These are phyloP conservation scores for Trypanosoma grayi DNA, from an alignment of 208 protist genomes.

Conservation along the genomic window DNA sequence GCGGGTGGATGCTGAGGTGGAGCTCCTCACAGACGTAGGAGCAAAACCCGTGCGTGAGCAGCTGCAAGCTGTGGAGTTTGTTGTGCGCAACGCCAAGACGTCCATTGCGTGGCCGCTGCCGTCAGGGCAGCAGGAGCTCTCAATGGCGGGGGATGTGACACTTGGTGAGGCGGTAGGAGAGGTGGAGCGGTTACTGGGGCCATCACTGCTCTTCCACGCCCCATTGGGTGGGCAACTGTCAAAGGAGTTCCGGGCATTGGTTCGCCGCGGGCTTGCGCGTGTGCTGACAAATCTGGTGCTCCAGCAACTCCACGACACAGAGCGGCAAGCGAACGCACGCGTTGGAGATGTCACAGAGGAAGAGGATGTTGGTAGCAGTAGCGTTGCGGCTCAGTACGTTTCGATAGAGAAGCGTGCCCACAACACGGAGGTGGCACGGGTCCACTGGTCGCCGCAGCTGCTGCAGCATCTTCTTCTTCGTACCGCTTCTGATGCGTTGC, in stretches of 20 bases:
- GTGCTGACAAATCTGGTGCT: slow-evolving; percentile 4
- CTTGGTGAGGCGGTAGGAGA: not conserved
- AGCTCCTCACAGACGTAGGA: not conserved
- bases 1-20: slow-evolving; percentile 1
- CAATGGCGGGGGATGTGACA: not conserved
- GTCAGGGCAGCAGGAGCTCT: not conserved
- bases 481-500: not conserved
- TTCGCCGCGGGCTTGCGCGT: slow-evolving; percentile 16
- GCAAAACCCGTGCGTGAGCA: not conserved
- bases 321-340: not conserved
- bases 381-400: not conserved
- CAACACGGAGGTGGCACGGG: not conserved
- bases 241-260: slow-evolving; percentile 13
- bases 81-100: slow-evolving; percentile 16
- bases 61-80: slow-evolving; percentile 18
- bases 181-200: slow-evolving; percentile 8
- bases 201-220: slow-evolving; percentile 17
- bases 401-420: not conserved
- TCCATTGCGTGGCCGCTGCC: slow-evolving; percentile 1
- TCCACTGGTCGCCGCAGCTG: slow-evolving; percentile 26
- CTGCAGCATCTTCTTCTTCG: slow-evolving; percentile 6
- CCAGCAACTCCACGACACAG: not conserved
- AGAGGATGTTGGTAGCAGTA: not conserved
- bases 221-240: slow-evolving; percentile 20
- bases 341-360: not conserved